These are phyloP conservation scores for Anthracocystis panici-leucophaei DNA, from an alignment of 1,284 basidiomycete species.

Conservation along the genomic window DNA sequence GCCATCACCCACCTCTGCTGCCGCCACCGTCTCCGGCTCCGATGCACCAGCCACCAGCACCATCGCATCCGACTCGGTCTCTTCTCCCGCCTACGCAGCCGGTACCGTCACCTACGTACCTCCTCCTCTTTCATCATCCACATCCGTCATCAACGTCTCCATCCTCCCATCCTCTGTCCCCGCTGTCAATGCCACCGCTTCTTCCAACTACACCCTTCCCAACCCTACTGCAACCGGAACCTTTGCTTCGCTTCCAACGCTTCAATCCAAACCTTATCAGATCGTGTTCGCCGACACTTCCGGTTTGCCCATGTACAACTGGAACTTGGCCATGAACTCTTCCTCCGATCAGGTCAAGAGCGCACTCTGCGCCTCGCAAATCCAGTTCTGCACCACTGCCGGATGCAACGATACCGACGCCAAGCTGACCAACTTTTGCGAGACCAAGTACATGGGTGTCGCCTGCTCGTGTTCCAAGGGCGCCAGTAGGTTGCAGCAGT, in stretches of 20 bases:
- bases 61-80: conserved; percentile 20
- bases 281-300: conserved; percentile 45
- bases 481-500: conserved; percentile 56
- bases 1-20: conserved; percentile 10
- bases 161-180: conserved; percentile 33
- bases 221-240: conserved; percentile 46
- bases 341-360: conserved; percentile 25
- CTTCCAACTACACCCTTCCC: conserved; percentile 60
- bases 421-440: conserved; percentile 65
- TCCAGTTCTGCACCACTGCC: conserved; percentile 58
- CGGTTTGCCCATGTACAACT: conserved; percentile 39
- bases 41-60: conserved; percentile 35
- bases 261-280: conserved; percentile 49
- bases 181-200: conserved; percentile 27
- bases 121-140: conserved; percentile 27
- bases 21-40: conserved; percentile 25
- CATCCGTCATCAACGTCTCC: conserved; percentile 36
- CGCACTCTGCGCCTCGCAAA: conserved; percentile 58
- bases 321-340: conserved; percentile 42
- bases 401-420: conserved; percentile 54
- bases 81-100: conserved; percentile 40
- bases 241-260: conserved; percentile 30
- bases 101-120: conserved; percentile 45
- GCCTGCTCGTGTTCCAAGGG: conserved; percentile 62
- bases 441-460: conserved; percentile 55